phyloP scores from a whole-genome alignment of 1,284 basidiomycete species.

The Apiotrichum montevideense region DNA sequence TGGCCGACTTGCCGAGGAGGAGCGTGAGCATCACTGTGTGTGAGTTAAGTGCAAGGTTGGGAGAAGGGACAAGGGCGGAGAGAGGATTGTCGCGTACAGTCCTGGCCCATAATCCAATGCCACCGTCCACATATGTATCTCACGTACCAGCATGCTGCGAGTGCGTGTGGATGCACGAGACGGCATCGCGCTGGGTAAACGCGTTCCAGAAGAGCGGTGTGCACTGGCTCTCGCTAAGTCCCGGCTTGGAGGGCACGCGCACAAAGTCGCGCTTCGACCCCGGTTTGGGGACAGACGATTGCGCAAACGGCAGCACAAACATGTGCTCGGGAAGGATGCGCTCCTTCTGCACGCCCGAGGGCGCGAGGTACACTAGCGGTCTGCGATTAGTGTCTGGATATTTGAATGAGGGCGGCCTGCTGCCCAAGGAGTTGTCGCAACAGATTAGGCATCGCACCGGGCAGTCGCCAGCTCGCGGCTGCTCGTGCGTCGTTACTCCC shows the following conservation, averaged over 20 bases:
- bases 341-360: constrained; percentile 82
- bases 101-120: background rate
- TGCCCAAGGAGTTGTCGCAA: too few species aligned
- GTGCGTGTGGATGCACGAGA: constrained; percentile 81
- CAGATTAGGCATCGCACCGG: too few species aligned
- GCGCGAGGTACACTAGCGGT: constrained; percentile 74
- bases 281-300: constrained; percentile 55
- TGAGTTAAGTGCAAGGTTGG: background rate
- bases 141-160: constrained; percentile 61
- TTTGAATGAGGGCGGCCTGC: background rate
- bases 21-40: constrained; percentile 66
- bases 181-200: constrained; percentile 65
- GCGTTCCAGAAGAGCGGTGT: constrained; percentile 89
- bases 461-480: too few species aligned
- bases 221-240: constrained; percentile 70
- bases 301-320: constrained; percentile 74
- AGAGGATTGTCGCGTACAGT: background rate
- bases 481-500: too few species aligned
- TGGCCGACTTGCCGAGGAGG: constrained; percentile 56
- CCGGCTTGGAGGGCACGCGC: constrained; percentile 58
- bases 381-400: constrained; percentile 42
- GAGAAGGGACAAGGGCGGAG: background rate
- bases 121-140: too few species aligned
- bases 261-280: constrained; percentile 65
- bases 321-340: constrained; percentile 71